Base-by-base conservation (phyloP, 169 alveolate genomes). In the Neospora caninum region DNA sequence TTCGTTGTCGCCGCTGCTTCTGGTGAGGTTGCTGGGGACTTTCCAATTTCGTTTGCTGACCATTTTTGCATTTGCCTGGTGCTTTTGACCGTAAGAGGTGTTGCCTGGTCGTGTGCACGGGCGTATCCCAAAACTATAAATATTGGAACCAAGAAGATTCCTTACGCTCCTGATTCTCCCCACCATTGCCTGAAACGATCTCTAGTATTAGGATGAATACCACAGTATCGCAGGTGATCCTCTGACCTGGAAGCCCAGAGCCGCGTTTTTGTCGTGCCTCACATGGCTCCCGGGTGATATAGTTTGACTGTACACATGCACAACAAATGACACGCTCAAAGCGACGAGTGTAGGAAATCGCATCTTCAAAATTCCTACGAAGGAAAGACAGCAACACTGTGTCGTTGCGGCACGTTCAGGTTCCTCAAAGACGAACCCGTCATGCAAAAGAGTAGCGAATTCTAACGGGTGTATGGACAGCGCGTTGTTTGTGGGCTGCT, bases 91-190 rank as follows among this genome's bases (percentile, higher is more conserved):
- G 78, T 64, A 0, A 64, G 78, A 6, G 78, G 78, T 29, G 78
- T 29, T 64, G 78, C 78, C 78, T 64, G 78, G 31, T 49, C 2
- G 78, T 64, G 78, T 27, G 34, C 0, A 64, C 34, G 36, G 78
- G 58, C 9, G 9, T 49, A 22, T 49, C 58, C 18, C 58, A 49
- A 22, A 64, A 64, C 10, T 25, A 25, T 64, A 64, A 64, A 64
- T 25, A 29, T 64, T 7, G 64, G 64, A 64, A 0, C 29, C 78
- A 64, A 29, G 10, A n/a, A 7, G 36, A 20, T 9, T 78, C 29
- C 87, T 34, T 34, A 78, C 87, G 87, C 87, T 78, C 45, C 87
- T 34, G 34, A 78, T 34, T 39, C 45, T 78, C 87, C 87, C 87
- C 31, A 34, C 87, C 87, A 78, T 78, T 78, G 87, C 87, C 87